These are phyloP conservation scores for Lactarius indigo DNA, from an alignment of 768 basidiomycete species.

Conservation along the genomic window DNA sequence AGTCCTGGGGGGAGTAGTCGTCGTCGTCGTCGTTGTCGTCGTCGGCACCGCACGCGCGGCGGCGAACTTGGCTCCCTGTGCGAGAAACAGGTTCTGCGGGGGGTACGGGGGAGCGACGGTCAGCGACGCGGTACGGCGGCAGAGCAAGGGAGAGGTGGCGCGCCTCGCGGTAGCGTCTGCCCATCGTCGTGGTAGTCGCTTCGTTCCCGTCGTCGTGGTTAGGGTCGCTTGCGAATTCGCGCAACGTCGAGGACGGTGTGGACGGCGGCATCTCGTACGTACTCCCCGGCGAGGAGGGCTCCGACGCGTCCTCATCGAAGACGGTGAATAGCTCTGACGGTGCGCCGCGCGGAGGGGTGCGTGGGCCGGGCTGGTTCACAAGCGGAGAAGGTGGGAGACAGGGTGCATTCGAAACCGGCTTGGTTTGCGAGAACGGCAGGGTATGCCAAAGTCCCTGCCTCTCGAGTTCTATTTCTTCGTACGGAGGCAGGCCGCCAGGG, in stretches of 20 bases:
- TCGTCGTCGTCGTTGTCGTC: background rate
- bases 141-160: conserved; percentile 17
- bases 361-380: background rate
- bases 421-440: background rate
- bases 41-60: background rate
- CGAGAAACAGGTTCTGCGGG: conserved; percentile 18
- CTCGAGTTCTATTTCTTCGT: conserved; percentile 1
- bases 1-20: background rate
- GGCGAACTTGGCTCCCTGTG: conserved; percentile 5
- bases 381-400: conserved; percentile 3
- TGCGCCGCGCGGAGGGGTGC: background rate
- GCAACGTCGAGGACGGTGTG: background rate
- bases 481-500: background rate
- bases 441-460: background rate
- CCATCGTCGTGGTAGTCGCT: background rate
- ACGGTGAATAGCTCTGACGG: conserved; percentile 3
- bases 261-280: conserved; percentile 16
- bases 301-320: conserved; percentile 10
- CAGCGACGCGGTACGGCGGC: conserved; percentile 5
- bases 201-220: conserved; percentile 6
- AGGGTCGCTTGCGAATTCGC: conserved; percentile 14
- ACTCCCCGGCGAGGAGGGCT: conserved; percentile 20
- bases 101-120: conserved; percentile 1
- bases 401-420: background rate
- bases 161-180: conserved; percentile 18